These are phyloP conservation scores for Cardamine chenopodiifolia DNA, from an alignment of 345 rosid species.

Conservation along the genomic window DNA sequence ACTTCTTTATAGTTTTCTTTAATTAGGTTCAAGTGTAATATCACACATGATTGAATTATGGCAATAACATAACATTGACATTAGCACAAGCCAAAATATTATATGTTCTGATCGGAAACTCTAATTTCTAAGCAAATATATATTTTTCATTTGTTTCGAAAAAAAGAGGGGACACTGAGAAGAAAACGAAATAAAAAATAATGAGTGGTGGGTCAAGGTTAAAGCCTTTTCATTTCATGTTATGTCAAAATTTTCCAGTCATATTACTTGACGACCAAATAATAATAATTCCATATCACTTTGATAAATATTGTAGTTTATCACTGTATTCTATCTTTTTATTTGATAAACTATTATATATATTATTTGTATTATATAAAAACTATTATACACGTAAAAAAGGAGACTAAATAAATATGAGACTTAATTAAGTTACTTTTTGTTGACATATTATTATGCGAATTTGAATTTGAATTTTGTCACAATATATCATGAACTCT, in stretches of 20 bases:
- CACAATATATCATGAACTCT: not conserved
- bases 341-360: too few relatives aligned
- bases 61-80: not conserved
- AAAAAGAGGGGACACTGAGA: constrained; percentile 18
- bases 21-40: constrained; percentile 1
- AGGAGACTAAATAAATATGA: too few relatives aligned
- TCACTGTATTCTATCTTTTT: not conserved
- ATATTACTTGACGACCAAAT: not conserved
- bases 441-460: not conserved
- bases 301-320: not conserved
- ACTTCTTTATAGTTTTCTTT: constrained; percentile 14
- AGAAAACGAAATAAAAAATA: not conserved
- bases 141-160: not conserved
- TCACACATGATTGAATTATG: not conserved
- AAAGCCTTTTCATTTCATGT: constrained; percentile 24
- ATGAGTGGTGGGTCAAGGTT: constrained; percentile 21
- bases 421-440: too few relatives aligned
- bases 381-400: not conserved
- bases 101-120: not conserved
- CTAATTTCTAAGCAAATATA: not conserved
- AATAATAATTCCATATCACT: not conserved
- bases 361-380: too few relatives aligned
- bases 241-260: not conserved
- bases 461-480: not conserved
- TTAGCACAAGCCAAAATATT: not conserved